Evolutionary conservation across 768 basidiomycete species (phyloP), one percentile per base, ranked within the genome.

Genomic region (Leccinum subgranulosum): DNA sequence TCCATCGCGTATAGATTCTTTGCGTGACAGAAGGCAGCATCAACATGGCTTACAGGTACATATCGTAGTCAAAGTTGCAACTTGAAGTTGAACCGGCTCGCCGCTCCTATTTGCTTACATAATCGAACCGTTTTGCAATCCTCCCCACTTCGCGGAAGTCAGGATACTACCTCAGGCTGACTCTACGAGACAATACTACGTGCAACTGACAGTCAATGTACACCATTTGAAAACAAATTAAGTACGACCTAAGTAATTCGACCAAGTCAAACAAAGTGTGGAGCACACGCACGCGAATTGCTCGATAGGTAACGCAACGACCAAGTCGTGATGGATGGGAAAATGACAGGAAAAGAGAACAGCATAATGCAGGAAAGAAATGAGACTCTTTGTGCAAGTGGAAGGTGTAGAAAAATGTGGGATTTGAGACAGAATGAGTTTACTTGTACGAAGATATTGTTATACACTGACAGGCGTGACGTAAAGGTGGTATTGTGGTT

Each of bases 221-320:
- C 17, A 28, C 51, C 51, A 52, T 57, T 57, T 39, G 49, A 59
- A 55, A 58, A 60, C 58, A 55, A 54, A 66, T 69, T 69, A 66
- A 65, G 27, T 31, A 56, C 41, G 25, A 60, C 33, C 54, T 59
- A 68, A 66, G 54, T 61, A 58, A 57, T 56, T 55, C 15, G 55
- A 57, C 64, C 64, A 25, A 48, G 57, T 54, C 54, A 55, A 49
- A 54, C 36, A 45, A 39, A 57, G 33, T 64, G 53, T 49, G 54
- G 25, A 54, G 52, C 54, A 62, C 53, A 48, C 60, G 33, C 57
- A 51, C 43, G 27, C 55, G 54, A 36, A 27, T 65, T 25, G 53
- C 59, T 59, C 45, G 56, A 39, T 50, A 62, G 51, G 55, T 45
- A 49, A 36, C 54, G 51, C 56, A 60, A 50, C 51, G 54, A 56